phyloP scores from a whole-genome alignment of 2,329 filamentous ascomycete species.

The Exophiala mesophila region DNA sequence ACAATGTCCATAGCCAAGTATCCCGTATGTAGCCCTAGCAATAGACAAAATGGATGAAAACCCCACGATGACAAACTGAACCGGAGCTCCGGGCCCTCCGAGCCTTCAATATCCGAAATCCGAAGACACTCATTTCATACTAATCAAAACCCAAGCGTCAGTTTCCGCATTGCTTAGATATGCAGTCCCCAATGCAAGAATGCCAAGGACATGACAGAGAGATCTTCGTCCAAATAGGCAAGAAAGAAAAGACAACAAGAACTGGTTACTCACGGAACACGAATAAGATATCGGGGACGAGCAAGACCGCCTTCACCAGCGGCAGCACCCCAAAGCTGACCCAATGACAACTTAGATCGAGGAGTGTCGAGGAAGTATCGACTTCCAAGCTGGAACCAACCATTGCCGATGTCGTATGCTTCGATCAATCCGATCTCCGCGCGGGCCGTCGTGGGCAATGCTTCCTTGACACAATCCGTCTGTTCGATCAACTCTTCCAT shows the following conservation, averaged over 20 bases:
- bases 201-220: neutral
- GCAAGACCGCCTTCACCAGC: constrained; percentile 19
- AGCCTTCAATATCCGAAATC: too few species aligned
- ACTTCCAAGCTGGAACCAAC: constrained; percentile 56
- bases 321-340: constrained; percentile 56
- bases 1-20: too few species aligned
- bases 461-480: constrained; percentile 52
- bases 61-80: too few species aligned
- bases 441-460: constrained; percentile 7
- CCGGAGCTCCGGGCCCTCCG: too few species aligned
- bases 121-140: too few species aligned
- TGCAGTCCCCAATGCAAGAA: neutral
- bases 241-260: too few species aligned
- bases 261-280: constrained; percentile 20
- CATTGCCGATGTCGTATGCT: constrained; percentile 51
- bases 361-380: constrained; percentile 49
- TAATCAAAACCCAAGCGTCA: too few species aligned
- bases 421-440: constrained; percentile 51
- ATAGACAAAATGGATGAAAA: too few species aligned
- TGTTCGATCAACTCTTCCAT: constrained; percentile 55
- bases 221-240: too few species aligned
- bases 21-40: too few species aligned
- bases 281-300: constrained; percentile 21
- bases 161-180: too few species aligned
- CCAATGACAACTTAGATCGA: constrained; percentile 47